Percentiles rank a stretch among this genome's conserved stretches.
Conservation (phyloP, 1,139 yeast genomes). For the Sugiyamaella neomexicana region DNA sequence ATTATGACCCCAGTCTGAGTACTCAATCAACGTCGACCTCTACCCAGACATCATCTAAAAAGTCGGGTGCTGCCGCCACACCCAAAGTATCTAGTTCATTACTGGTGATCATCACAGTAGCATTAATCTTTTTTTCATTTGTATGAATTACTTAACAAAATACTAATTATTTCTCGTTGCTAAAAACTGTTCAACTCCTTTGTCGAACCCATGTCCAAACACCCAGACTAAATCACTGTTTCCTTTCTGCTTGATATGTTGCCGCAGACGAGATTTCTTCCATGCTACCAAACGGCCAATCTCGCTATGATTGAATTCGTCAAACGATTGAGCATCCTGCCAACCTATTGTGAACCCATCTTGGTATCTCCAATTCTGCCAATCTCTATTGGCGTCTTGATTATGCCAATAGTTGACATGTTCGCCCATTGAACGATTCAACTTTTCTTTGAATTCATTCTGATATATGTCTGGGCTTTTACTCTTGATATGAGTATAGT, state of each 20-base stretch:
- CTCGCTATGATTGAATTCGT: constrained; percentile 64
- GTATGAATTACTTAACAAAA: neutral
- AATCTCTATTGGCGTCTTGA: constrained; percentile 57
- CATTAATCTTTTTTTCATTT: constrained; percentile 5
- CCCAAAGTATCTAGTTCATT: constrained; percentile 7
- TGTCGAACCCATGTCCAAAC: constrained; percentile 80
- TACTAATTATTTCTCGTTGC: constrained; percentile 4
- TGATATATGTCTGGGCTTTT: constrained; percentile 23
- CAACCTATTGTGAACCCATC: constrained; percentile 78
- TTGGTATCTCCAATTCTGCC: constrained; percentile 77
- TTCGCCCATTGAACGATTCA: constrained; percentile 44
- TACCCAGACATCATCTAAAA: neutral
- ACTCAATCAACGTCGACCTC: constrained; percentile 1
- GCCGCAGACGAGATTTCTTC: constrained; percentile 54
- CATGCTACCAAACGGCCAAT: constrained; percentile 75
- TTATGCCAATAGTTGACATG: constrained; percentile 72
- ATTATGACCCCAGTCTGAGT: constrained; percentile 23
- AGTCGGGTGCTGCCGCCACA: constrained; percentile 10
- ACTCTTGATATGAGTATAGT: constrained; percentile 34
- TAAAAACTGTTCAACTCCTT: constrained; percentile 48
- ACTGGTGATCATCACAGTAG: neutral
- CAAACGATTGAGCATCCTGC: constrained; percentile 68
- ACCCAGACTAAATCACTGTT: constrained; percentile 67
- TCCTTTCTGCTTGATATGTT: constrained; percentile 61
- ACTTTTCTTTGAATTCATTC: constrained; percentile 45